Evolutionary conservation across 208 protist genomes (phyloP).

Genomic region (Borovskyia barvae): DNA sequence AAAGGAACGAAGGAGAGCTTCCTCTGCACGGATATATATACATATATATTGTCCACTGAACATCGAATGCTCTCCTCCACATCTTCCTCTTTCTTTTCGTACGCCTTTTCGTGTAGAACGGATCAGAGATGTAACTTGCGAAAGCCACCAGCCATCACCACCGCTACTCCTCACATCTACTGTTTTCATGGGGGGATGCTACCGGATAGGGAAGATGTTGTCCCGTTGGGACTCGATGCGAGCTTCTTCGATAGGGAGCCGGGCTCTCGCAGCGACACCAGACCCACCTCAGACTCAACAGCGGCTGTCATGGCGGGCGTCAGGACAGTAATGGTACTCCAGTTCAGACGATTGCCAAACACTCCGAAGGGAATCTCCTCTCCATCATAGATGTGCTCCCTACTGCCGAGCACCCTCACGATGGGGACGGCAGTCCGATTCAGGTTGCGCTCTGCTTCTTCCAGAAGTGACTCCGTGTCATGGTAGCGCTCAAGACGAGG

Average conservation of each 20-base stretch:
- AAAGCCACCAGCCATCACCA: no score
- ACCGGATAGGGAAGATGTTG: conserved; percentile 3
- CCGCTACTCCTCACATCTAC: no score
- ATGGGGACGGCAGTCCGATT: conserved; percentile 9
- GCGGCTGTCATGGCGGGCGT: conserved; percentile 4
- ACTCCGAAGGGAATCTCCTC: background rate
- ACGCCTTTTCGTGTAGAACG: no score
- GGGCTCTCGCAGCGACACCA: background rate
- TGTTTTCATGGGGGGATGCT: no score
- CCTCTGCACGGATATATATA: no score
- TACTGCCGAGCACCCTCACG: conserved; percentile 10
- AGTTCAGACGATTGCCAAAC: background rate
- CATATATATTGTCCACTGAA: no score
- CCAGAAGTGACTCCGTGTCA: conserved; percentile 21
- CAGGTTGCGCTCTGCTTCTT: conserved; percentile 17
- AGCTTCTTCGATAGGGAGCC: background rate
- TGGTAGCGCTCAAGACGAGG: conserved; percentile 10
- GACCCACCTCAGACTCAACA: background rate
- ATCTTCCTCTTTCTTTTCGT: no score
- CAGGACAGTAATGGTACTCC: conserved; percentile 17
- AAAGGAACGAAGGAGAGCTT: no score
- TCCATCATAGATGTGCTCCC: background rate
- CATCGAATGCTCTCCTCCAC: no score
- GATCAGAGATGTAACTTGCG: no score
- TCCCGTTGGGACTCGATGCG: background rate